Percentiles rank a stretch among this genome's conserved stretches.
Conservation (phyloP, 306 rosid genomes). For the Prosopis cineraria region DNA sequence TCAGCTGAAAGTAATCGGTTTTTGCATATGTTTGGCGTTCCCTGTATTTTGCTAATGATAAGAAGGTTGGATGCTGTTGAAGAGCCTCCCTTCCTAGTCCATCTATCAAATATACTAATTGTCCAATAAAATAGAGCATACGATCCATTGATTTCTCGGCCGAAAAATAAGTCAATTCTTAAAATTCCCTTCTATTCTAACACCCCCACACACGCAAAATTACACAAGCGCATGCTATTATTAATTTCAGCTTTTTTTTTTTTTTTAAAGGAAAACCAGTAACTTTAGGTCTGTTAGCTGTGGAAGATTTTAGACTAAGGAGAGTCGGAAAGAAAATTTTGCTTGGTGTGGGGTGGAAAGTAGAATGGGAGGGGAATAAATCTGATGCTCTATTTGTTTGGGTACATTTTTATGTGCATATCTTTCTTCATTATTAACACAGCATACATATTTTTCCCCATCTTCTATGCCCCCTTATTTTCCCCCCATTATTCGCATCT, state of each 20-base stretch:
- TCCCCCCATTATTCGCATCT: no score
- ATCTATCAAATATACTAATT: not conserved
- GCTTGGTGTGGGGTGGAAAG: no score
- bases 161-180: no score
- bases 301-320: not conserved
- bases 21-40: no score
- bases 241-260: no score
- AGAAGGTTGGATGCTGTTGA: not conserved
- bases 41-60: no score
- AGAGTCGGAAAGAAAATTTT: not conserved
- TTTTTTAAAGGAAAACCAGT: no score
- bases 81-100: not conserved
- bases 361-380: not conserved
- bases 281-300: not conserved
- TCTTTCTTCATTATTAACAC: not conserved
- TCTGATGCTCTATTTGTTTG: not conserved
- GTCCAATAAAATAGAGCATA: not conserved
- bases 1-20: not conserved
- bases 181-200: no score
- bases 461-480: no score
- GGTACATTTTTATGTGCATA: not conserved
- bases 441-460: no score
- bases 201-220: no score
- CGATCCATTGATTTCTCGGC: not conserved
- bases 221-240: no score